These are phyloP conservation scores for Zygosaccharomyces bailii DNA, from an alignment of 805 yeast genomes.

Conservation along the genomic window DNA sequence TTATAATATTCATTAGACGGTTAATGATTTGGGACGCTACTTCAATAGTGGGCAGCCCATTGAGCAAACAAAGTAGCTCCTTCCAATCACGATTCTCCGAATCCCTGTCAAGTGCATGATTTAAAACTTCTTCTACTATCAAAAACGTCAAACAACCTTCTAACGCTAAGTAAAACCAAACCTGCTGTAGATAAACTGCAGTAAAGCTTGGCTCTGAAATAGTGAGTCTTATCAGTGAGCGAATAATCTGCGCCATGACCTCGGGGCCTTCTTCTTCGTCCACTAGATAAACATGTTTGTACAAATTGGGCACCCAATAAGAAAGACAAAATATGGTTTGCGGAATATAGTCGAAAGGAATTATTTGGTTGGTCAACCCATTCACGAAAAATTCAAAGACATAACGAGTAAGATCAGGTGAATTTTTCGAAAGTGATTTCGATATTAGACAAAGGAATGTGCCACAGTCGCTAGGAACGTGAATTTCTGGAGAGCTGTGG, in stretches of 20 bases:
- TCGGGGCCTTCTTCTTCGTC: constrained; percentile 60
- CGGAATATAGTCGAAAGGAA: constrained; percentile 25
- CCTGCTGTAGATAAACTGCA: constrained; percentile 51
- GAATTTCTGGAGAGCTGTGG: constrained; percentile 53
- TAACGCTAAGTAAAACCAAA: constrained; percentile 65
- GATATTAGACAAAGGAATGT: constrained; percentile 59
- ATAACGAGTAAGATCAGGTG: constrained; percentile 59
- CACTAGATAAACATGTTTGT: constrained; percentile 50
- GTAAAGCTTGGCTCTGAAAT: constrained; percentile 46
- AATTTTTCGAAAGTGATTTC: constrained; percentile 48
- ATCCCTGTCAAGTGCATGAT: constrained; percentile 70
- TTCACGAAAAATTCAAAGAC: constrained; percentile 38
- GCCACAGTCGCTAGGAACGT: constrained; percentile 65
- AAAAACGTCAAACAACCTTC: constrained; percentile 57
- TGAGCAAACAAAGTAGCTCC: constrained; percentile 57
- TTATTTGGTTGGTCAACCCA: constrained; percentile 24
- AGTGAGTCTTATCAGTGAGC: constrained; percentile 60
- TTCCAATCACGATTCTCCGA: constrained; percentile 73
- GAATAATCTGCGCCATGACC: constrained; percentile 54
- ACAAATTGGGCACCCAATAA: constrained; percentile 74
- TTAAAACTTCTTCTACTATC: constrained; percentile 69
- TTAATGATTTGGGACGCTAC: constrained; percentile 62
- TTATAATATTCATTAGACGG: constrained; percentile 53
- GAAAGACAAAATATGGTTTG: constrained; percentile 38
- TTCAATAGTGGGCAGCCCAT: constrained; percentile 66